Evolutionary conservation across 169 alveolate genomes (phyloP).

Genomic region (Cyclospora cayetanensis): DNA sequence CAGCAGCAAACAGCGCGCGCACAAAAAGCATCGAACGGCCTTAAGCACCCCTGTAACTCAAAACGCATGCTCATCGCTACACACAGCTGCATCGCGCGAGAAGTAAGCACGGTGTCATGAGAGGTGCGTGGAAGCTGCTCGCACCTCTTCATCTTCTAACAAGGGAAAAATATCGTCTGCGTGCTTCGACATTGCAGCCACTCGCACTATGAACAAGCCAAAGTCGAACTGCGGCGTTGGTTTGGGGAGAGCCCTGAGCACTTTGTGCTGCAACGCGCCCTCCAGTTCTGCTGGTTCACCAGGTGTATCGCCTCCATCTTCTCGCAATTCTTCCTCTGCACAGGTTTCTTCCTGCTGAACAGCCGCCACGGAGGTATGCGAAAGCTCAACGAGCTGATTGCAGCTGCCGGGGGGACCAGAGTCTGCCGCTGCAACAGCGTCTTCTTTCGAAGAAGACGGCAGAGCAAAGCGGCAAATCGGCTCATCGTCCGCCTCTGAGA

Average conservation of each 20-base stretch:
- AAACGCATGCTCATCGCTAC: no score
- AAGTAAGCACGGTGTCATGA: no score
- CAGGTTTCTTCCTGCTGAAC: not conserved
- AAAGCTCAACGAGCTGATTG: not conserved
- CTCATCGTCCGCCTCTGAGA: not conserved
- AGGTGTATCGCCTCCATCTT: not conserved
- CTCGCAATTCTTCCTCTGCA: not conserved
- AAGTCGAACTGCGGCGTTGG: conserved; percentile 17
- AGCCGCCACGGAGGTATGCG: not conserved
- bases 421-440: not conserved
- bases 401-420: not conserved
- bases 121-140: no score
- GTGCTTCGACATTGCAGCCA: conserved; percentile 49
- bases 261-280: conserved; percentile 21
- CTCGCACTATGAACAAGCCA: conserved; percentile 34
- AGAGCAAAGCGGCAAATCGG: not conserved
- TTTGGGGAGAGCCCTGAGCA: not conserved
- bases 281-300: not conserved
- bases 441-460: not conserved
- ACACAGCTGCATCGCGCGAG: no score
- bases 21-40: no score
- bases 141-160: conserved; percentile 32
- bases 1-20: not conserved
- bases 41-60: no score
- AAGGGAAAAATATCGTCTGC: conserved; percentile 33